Base-by-base conservation (phyloP, 2,329 filamentous ascomycete species). In the Lachnellula subtilissima region DNA sequence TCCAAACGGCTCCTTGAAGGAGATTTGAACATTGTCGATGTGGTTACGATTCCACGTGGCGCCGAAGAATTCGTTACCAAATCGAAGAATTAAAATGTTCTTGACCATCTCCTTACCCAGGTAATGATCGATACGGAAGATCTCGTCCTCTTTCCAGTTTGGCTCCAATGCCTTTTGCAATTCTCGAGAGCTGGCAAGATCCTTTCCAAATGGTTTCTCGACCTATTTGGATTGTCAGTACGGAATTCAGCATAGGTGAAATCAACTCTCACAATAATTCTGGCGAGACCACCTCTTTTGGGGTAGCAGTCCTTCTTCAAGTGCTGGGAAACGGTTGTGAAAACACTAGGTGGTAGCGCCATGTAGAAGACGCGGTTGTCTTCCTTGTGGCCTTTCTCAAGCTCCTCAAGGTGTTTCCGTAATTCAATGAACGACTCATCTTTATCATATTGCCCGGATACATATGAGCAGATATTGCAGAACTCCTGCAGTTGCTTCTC, bases 91-190 rank as follows among this genome's bases (percentile, higher is more conserved):
- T 64, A 99, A 82, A 66, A 99, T 95, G 78, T 99, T 99, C 86
- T 99, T 99, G 69, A 99, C 94, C 94, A 99, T 99, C 78, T 99
- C 94, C 82, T 99, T 99, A 69, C 95, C 95, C 48, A 99, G 85
- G 75, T 99, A 99, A 78, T 99, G 94, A 74, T 99, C 94, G 70
- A 99, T 99, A 71, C 94, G 91, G 86, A 95, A 99, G 65, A 99
- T 87, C 78, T 99, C 94, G 53, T 97, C 93, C 76, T 99, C 95
- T 71, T 89, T 94, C 95, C 94, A 99, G 77, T 99, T 91, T 45
- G 94, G 94, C 71, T 93, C 90, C 61, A 99, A 84, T 7, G 94
- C 95, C 74, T 89, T 91, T 72, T 97, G 93, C 59, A 99, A 84
- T 75, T 96, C 91, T 58, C 94, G 87, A 53, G 94, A 97, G 78